These are phyloP conservation scores for Xylariaceae sp. DNA, from an alignment of 2,329 filamentous ascomycete genomes.

Conservation along the genomic window DNA sequence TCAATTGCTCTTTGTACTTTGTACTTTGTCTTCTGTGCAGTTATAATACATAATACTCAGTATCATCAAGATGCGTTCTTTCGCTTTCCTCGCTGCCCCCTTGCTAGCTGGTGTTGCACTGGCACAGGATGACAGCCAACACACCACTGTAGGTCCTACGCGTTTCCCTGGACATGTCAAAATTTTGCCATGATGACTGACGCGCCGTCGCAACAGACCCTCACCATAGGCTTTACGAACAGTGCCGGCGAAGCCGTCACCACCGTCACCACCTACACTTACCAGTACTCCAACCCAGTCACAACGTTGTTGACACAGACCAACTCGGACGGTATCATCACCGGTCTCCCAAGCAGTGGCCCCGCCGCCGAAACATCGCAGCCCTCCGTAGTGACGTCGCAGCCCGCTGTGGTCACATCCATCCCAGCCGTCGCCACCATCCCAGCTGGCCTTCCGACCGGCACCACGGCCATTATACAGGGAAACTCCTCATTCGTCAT, in stretches of 20 bases:
- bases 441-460: slow-evolving; percentile 44
- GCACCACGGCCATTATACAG: slow-evolving; percentile 15
- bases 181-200: slow-evolving; percentile 13
- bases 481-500: slow-evolving; percentile 22
- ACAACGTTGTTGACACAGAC: slow-evolving; percentile 29
- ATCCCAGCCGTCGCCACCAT: slow-evolving; percentile 44
- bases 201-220: slow-evolving; percentile 7
- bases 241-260: slow-evolving; percentile 20
- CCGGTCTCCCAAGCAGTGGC: slow-evolving; percentile 14
- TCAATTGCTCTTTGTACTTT: not conserved
- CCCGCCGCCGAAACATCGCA: slow-evolving; percentile 9
- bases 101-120: slow-evolving; percentile 21
- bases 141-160: slow-evolving; percentile 26
- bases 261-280: slow-evolving; percentile 24
- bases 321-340: slow-evolving; percentile 31
- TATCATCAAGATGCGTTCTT: slow-evolving; percentile 28
- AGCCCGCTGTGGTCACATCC: slow-evolving; percentile 25
- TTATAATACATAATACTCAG: slow-evolving; percentile 16
- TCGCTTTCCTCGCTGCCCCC: slow-evolving; percentile 21
- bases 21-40: not conserved
- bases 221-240: slow-evolving; percentile 25
- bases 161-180: not conserved
- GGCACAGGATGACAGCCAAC: slow-evolving; percentile 18
- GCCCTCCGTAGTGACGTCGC: slow-evolving; percentile 16
- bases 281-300: slow-evolving; percentile 29